Base-by-base conservation (phyloP, 2,329 filamentous ascomycete genomes). In the Penicillium sp. region DNA sequence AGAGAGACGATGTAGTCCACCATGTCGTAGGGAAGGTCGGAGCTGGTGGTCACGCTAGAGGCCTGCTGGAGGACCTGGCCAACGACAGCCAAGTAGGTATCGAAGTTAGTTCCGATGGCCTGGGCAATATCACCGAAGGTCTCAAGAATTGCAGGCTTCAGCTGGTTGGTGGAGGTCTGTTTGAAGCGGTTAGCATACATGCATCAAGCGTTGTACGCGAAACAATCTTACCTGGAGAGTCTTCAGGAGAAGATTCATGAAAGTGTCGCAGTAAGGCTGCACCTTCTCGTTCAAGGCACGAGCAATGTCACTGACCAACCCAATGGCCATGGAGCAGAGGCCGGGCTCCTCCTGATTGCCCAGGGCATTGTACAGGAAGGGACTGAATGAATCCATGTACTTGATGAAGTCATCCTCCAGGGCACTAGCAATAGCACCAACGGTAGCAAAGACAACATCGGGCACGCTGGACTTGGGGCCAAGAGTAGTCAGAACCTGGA, bases 61-160 rank as follows among this genome's bases (percentile, higher is more conserved):
- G 93, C 93, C 71, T 97, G 92, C 72, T 96, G 89, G 56, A 99
- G 79, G 13, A 99, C 92, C 68, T 92, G 87, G 19, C 89, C 93
- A 50, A 99, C 93, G 38, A 97, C 89, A 3, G 86, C 82, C 29
- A 99, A 79, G 67, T 99, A 99, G 0, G 86, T 89, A 75, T 97
- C 90, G 58, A 99, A 99, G 63, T 89, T 84, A 25, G 87, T 88
- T 55, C 87, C 84, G 62, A 99, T 99, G 42, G 93, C 91, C 62
- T 91, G 88, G 33, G 93, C 93, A 73, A 99, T 95, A 65, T 99
- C 93, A 52, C 93, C 93, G 66, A 99, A 99, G 69, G 90, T 96
- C 72, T 97, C 92, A 48, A 99, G 81, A 58, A 99, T 99, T 25
- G 93, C 90, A 37, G 93, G 93, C 81, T 97, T 97, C 75, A 97